Evolutionary conservation across 1,139 yeast species (phyloP), one percentile per base, ranked within the genome.

Genomic region (Hemisphaericaspora xylofermentans): DNA sequence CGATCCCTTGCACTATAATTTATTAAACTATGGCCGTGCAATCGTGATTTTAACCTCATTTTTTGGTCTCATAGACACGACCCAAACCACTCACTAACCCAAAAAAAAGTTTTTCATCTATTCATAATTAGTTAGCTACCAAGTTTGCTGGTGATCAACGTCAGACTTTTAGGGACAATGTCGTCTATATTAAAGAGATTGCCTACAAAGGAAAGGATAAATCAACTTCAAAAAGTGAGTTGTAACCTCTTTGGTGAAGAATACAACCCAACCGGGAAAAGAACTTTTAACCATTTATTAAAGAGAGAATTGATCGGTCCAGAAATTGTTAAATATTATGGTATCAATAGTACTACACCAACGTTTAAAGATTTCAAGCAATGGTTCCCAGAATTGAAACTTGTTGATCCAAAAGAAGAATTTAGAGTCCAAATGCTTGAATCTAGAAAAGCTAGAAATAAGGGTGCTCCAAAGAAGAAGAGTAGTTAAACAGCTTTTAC

Each of bases 391-490:
- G 84, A 78, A 45, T 70, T 81, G 55, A 68, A 73, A 43, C 78
- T 86, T 54, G 76, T 77, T 16, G 91, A 87, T 56, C 88, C 87
- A 36, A 79, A 79, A 48, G 96, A 88, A 61, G 80, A 76, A 39
- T 81, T 84, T 61, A 74, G 93, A 61, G 56, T 80, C 48, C 74
- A 74, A 47, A 80, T 82, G 77, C 79, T 82, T 33, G 78, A 72
- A 43, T 80, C 79, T 48, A 74, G 88, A 64, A 84, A 82, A 74
- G 83, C 85, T 76, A 84, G 95, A 78, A 91, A 88, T 61, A 88
- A 88, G 66, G 95, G 95, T 61, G 94, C 96, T 16, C 96, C 96
- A 52, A 80, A 84, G 71, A 88, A 88, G 74, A 80, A 78, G 64
- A 49, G 39, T 18, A 35, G 36, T 15, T 21, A 35, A 24, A 13